Conservation (phyloP, 306 rosid genomes). For the Dryas drummondii region DNA sequence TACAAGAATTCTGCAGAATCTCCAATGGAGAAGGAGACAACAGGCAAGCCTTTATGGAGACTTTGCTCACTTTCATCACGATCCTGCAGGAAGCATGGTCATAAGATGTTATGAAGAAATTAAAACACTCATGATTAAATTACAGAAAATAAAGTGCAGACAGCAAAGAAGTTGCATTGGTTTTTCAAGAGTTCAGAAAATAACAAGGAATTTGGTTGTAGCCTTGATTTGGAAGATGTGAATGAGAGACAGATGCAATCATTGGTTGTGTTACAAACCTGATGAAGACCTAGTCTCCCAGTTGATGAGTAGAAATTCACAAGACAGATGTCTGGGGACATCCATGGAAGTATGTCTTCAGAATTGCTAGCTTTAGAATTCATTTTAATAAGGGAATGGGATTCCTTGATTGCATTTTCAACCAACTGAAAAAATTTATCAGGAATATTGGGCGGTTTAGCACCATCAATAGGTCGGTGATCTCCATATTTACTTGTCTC, state of each 20-base stretch:
- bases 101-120: slow-evolving; percentile 1
- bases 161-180: neutral
- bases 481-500: slow-evolving; percentile 42
- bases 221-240: neutral
- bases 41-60: slow-evolving; percentile 44
- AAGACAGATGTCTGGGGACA: slow-evolving; percentile 62
- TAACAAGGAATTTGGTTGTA: neutral
- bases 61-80: slow-evolving; percentile 66
- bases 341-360: slow-evolving; percentile 33
- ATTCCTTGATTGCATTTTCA: slow-evolving; percentile 40
- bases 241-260: too few relatives aligned
- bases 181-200: neutral
- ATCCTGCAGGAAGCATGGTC: slow-evolving; percentile 42
- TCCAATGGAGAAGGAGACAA: slow-evolving; percentile 87
- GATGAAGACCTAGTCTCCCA: slow-evolving; percentile 82
- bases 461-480: slow-evolving; percentile 47
- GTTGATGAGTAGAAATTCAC: slow-evolving; percentile 59
- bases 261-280: slow-evolving; percentile 33
- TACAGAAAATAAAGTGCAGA: neutral
- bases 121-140: neutral
- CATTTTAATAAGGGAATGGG: slow-evolving; percentile 29
- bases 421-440: slow-evolving; percentile 38
- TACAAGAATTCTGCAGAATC: slow-evolving; percentile 68
- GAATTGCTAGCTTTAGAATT: slow-evolving; percentile 18
- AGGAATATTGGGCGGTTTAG: slow-evolving; percentile 56